A percentile compares a stretch with the other conserved stretches of the same genome.
Conservation (phyloP, 1,284 basidiomycete species). For the Porodaedalea pini region DNA sequence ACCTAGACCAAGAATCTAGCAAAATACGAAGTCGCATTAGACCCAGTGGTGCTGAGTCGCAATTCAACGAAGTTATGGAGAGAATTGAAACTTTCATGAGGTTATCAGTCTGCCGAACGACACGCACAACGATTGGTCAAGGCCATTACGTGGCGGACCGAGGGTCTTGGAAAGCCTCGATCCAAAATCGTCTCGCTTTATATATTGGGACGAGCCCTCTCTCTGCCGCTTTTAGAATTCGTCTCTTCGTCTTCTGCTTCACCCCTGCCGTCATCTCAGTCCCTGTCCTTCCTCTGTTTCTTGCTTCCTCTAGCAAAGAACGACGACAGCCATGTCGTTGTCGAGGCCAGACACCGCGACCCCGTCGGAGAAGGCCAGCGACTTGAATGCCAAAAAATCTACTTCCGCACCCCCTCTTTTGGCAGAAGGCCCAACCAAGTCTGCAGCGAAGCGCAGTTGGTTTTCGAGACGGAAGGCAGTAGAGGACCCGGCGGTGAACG, state of each 20-base stretch:
- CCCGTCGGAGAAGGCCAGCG: conserved; percentile 6
- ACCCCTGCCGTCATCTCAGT: background rate
- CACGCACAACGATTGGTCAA: too few relatives aligned
- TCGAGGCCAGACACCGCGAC: conserved; percentile 13
- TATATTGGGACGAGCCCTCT: too few relatives aligned
- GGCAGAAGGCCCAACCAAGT: background rate
- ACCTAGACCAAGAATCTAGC: too few relatives aligned
- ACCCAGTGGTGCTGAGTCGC: too few relatives aligned
- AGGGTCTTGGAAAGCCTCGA: too few relatives aligned
- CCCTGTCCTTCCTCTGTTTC: background rate
- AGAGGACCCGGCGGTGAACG: conserved; percentile 10
- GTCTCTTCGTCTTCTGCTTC: too few relatives aligned
- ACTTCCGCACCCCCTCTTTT: background rate
- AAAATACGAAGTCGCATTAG: too few relatives aligned
- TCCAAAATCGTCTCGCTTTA: too few relatives aligned
- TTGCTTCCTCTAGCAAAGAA: background rate
- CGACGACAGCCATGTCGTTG: conserved; percentile 4
- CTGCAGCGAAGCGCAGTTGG: background rate
- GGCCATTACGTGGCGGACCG: too few relatives aligned
- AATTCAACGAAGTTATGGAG: too few relatives aligned
- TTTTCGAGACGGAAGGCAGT: conserved; percentile 17
- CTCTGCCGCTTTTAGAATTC: background rate
- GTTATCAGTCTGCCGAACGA: too few relatives aligned
- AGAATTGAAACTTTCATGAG: too few relatives aligned
- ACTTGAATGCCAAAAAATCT: background rate